A percentile compares a stretch with the other conserved stretches of the same genome.
phyloP scores from a whole-genome alignment of 148 eudicot genomes.

The Rhododendron henanense region DNA sequence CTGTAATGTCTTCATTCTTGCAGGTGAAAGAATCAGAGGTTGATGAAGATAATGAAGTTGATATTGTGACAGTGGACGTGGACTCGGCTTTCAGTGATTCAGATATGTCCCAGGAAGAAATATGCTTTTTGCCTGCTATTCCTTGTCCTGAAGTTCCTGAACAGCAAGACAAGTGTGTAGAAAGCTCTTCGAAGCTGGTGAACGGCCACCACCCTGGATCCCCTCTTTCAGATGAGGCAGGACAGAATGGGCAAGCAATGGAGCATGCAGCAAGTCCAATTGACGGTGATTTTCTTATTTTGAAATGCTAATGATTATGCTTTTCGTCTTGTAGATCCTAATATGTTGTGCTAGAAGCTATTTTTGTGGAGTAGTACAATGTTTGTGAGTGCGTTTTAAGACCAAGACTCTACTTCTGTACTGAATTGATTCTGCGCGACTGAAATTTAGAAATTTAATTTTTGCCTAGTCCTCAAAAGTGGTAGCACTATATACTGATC shows the following conservation, averaged over 20 bases:
- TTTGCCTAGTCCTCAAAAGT: neutral
- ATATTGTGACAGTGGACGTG: constrained; percentile 66
- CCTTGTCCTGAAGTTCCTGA: constrained; percentile 71
- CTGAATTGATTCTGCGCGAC: neutral
- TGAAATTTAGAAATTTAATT: neutral
- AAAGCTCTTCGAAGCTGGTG: constrained; percentile 45
- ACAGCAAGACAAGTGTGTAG: constrained; percentile 48
- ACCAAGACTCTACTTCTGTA: neutral
- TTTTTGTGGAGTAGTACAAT: neutral
- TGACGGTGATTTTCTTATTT: constrained; percentile 44
- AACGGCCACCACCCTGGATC: constrained; percentile 62
- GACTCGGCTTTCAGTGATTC: constrained; percentile 86
- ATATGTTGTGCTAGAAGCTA: neutral
- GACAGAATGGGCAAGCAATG: constrained; percentile 54
- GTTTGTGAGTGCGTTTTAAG: neutral
- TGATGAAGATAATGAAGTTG: constrained; percentile 84
- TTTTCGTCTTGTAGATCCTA: neutral
- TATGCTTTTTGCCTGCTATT: constrained; percentile 69
- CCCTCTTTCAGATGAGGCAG: constrained; percentile 65
- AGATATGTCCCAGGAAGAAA: constrained; percentile 79
- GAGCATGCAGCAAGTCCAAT: constrained; percentile 59
- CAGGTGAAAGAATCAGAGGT: constrained; percentile 78
- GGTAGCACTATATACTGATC: neutral
- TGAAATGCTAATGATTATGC: neutral
- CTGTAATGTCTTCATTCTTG: constrained; percentile 5